A percentile compares a stretch with the other conserved stretches of the same genome.
Conservation (phyloP, 140 eudicot species). For the Flaveria floridana region DNA sequence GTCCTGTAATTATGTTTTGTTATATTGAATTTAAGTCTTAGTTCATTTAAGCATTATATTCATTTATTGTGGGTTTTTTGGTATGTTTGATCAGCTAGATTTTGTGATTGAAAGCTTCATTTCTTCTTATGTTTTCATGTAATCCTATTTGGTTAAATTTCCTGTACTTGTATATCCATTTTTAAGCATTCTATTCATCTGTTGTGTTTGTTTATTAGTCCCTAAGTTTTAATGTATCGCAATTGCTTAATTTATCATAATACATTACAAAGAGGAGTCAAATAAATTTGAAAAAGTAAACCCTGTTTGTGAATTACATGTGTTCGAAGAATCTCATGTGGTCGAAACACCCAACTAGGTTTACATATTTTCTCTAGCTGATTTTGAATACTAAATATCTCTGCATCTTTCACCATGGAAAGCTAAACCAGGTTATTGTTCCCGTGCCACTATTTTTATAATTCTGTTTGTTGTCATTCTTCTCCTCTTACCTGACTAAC, state of each 20-base stretch:
- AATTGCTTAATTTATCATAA: background rate
- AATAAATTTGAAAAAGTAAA: conserved; percentile 3
- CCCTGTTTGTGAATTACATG: conserved; percentile 1
- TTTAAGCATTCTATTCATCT: background rate
- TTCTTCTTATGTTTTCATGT: no score
- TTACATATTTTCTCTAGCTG: background rate
- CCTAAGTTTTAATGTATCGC: conserved; percentile 7
- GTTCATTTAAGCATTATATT: background rate
- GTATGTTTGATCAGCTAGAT: no score
- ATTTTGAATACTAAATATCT: conserved; percentile 10
- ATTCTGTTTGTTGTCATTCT: background rate
- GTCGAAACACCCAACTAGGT: background rate
- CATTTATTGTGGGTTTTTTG: no score
- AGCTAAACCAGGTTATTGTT: background rate
- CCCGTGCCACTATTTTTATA: background rate
- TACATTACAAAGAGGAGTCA: background rate
- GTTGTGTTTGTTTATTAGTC: conserved; percentile 5
- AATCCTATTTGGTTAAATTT: background rate
- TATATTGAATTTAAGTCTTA: background rate
- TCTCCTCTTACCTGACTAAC: conserved; percentile 12
- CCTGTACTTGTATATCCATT: background rate
- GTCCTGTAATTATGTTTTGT: background rate
- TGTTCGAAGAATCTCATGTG: background rate
- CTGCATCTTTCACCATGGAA: conserved; percentile 13
- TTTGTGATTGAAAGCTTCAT: no score